phyloP scores from a whole-genome alignment of 192 early-diverging fungal genomes.

The Glomus cerebriforme region DNA sequence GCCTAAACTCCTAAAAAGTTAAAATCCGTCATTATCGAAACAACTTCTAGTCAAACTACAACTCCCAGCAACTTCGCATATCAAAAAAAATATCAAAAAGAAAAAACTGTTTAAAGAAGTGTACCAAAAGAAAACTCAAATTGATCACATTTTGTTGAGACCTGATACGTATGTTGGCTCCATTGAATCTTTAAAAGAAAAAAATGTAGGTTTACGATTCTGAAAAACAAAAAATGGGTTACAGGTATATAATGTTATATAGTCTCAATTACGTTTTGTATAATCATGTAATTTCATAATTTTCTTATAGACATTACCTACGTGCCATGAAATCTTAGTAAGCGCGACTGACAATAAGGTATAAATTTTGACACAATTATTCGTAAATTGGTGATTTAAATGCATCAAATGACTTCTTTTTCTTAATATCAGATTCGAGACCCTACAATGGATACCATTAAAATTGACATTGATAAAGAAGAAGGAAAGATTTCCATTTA shows the following conservation, averaged over 20 bases:
- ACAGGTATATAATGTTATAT: too few species aligned
- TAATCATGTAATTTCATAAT: too few species aligned
- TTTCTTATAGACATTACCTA: constrained; percentile 70
- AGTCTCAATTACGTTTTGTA: too few species aligned
- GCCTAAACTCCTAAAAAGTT: too few species aligned
- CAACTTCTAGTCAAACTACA: too few species aligned
- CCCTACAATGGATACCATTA: constrained; percentile 79
- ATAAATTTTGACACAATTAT: too few species aligned
- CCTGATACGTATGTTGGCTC: constrained; percentile 98
- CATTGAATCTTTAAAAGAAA: constrained; percentile 71
- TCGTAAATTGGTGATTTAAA: too few species aligned
- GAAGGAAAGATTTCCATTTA: constrained; percentile 80
- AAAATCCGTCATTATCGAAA: too few species aligned
- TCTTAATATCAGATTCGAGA: too few species aligned
- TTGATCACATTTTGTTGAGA: constrained; percentile 93
- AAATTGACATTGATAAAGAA: constrained; percentile 81
- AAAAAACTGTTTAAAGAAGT: constrained; percentile 75
- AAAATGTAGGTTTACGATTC: constrained; percentile 88
- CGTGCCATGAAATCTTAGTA: constrained; percentile 93
- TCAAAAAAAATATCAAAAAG: too few species aligned
- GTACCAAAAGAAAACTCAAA: constrained; percentile 93
- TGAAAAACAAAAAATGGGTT: constrained; percentile 57
- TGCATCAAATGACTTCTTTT: too few species aligned
- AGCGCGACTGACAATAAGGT: constrained; percentile 94
- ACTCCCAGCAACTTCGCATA: too few species aligned